Evolutionary conservation across 1,284 basidiomycete genomes (phyloP).

Genomic region (Ustilago bromivora): DNA sequence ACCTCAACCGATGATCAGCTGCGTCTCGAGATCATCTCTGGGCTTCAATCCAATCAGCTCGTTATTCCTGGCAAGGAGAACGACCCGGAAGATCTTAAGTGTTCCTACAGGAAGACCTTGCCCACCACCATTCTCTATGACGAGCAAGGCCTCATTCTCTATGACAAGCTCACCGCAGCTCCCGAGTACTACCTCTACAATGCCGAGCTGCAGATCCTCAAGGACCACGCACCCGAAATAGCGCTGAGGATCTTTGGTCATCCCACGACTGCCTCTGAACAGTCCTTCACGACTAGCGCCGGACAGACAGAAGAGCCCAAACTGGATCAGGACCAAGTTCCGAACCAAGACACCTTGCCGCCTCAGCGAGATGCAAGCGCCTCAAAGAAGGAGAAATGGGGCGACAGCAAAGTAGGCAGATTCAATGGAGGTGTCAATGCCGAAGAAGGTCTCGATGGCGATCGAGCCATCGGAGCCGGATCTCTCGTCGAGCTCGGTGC

Average conservation of each 20-base stretch:
- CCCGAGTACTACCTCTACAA: slow-evolving; percentile 89
- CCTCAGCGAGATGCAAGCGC: slow-evolving; percentile 22
- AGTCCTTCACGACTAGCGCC: slow-evolving; percentile 2
- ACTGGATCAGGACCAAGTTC: slow-evolving; percentile 69
- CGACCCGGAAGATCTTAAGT: slow-evolving; percentile 47
- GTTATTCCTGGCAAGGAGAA: slow-evolving; percentile 53
- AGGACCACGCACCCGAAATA: slow-evolving; percentile 72
- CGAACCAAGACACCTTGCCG: slow-evolving; percentile 21
- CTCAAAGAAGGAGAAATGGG: slow-evolving; percentile 70
- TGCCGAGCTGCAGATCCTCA: slow-evolving; percentile 73
- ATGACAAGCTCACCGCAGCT: slow-evolving; percentile 73
- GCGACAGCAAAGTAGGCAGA: slow-evolving; percentile 77
- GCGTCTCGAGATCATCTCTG: slow-evolving; percentile 48
- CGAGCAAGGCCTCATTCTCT: slow-evolving; percentile 82
- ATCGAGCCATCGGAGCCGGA: slow-evolving; percentile 69
- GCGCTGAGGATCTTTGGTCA: slow-evolving; percentile 67
- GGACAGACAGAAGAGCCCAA: slow-evolving; percentile 15
- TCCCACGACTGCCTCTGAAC: slow-evolving; percentile 70
- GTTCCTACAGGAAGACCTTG: slow-evolving; percentile 72
- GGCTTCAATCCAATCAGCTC: slow-evolving; percentile 45
- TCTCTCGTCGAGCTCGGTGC: slow-evolving; percentile 58
- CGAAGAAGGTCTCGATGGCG: slow-evolving; percentile 72
- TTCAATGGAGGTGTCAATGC: slow-evolving; percentile 78
- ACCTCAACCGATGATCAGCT: slow-evolving; percentile 50
- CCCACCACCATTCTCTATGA: slow-evolving; percentile 90